phyloP scores from a whole-genome alignment of 164 flowering plant species.

The Chimonanthus salicifolius region DNA sequence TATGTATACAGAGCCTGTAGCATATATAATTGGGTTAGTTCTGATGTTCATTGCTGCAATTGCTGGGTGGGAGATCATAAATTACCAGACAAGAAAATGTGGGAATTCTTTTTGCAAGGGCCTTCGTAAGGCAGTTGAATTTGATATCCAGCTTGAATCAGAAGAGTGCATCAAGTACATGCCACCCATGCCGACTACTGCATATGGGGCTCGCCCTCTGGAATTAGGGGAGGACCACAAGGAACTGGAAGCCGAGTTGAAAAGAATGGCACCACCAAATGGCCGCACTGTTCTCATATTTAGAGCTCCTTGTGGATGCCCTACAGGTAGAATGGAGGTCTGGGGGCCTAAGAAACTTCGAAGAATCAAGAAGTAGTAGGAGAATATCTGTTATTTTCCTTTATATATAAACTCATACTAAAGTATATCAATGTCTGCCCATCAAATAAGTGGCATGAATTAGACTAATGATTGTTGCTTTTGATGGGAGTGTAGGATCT shows the following conservation, averaged over 20 bases:
- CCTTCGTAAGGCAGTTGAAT: conserved; percentile 70
- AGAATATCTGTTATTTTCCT: background rate
- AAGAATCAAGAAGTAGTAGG: conserved; percentile 19
- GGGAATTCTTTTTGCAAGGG: conserved; percentile 71
- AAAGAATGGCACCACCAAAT: conserved; percentile 54
- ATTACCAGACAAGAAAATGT: conserved; percentile 41
- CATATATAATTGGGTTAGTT: conserved; percentile 54
- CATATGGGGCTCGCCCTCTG: conserved; percentile 25
- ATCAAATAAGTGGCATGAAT: background rate
- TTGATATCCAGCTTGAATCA: conserved; percentile 84
- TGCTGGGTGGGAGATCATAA: conserved; percentile 40
- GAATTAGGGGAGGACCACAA: conserved; percentile 47
- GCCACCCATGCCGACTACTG: conserved; percentile 18
- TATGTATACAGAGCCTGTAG: conserved; percentile 42
- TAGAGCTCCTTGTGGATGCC: conserved; percentile 50
- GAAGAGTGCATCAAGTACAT: conserved; percentile 67
- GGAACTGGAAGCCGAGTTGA: conserved; percentile 49
- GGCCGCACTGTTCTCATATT: conserved; percentile 56
- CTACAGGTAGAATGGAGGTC: conserved; percentile 55
- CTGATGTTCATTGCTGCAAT: conserved; percentile 38
- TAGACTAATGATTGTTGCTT: background rate
- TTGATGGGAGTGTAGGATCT: background rate
- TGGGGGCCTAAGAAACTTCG: conserved; percentile 52
- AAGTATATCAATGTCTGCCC: background rate
- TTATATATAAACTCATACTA: background rate